phyloP scores from a whole-genome alignment of 306 rosid genomes.

The Trifolium pratense region DNA sequence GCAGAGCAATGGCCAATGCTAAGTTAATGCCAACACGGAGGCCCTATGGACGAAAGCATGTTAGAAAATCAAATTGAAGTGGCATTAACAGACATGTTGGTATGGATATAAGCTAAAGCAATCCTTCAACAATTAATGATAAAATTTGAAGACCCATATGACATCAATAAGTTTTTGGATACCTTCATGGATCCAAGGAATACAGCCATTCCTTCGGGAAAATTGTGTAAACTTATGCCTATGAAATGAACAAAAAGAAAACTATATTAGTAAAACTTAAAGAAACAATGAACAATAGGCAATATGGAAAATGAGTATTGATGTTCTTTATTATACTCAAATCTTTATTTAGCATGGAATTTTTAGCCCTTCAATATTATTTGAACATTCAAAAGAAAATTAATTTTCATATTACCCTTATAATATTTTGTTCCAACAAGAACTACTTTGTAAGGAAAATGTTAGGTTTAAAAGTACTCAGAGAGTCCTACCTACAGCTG shows the following conservation, averaged over 20 bases:
- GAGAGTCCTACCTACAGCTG: constrained; percentile 85
- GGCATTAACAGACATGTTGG: constrained; percentile 19
- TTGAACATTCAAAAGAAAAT: constrained; percentile 5
- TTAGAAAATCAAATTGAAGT: constrained; percentile 40
- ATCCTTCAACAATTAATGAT: constrained; percentile 34
- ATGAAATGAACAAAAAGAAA: constrained; percentile 6
- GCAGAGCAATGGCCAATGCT: constrained; percentile 97
- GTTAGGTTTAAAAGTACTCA: constrained; percentile 39
- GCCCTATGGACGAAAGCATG: constrained; percentile 61
- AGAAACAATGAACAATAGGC: constrained; percentile 14
- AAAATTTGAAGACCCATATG: constrained; percentile 33
- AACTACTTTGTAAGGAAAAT: constrained; percentile 34
- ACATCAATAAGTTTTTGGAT: constrained; percentile 35
- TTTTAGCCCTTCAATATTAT: constrained; percentile 25
- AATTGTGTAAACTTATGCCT: constrained; percentile 99
- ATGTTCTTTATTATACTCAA: constrained; percentile 21
- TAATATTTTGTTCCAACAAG: constrained; percentile 4
- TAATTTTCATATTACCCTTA: constrained; percentile 7
- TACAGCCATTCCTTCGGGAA: constrained; percentile 99
- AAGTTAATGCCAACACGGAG: constrained; percentile 94
- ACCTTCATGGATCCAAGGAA: constrained; percentile 98
- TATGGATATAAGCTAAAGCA: constrained; percentile 15
- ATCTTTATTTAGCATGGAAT: constrained; percentile 2
- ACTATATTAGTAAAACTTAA: not conserved
- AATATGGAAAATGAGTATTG: constrained; percentile 19